phyloP scores from a whole-genome alignment of 2,329 filamentous ascomycete genomes.

The Cercospora sesami region DNA sequence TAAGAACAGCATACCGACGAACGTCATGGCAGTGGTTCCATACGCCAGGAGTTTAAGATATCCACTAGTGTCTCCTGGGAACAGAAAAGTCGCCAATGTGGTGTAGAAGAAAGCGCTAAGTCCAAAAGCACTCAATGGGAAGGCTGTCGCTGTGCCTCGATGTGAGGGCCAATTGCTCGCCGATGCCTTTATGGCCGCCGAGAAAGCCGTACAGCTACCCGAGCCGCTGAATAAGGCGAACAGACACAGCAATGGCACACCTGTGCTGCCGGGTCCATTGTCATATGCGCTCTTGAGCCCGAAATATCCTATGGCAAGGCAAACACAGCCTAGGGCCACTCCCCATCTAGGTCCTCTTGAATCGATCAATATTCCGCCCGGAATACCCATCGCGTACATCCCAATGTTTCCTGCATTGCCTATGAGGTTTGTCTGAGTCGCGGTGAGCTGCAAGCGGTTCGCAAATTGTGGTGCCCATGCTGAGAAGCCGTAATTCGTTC shows the following conservation, averaged over 20 bases:
- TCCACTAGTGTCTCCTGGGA: slow-evolving; percentile 77
- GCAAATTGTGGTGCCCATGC: slow-evolving; percentile 97
- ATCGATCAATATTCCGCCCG: slow-evolving; percentile 85
- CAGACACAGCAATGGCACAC: slow-evolving; percentile 66
- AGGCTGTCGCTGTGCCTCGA: slow-evolving; percentile 89
- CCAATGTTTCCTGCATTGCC: slow-evolving; percentile 78
- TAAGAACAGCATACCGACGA: slow-evolving; percentile 81
- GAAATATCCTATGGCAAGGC: slow-evolving; percentile 79
- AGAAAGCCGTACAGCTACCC: slow-evolving; percentile 89
- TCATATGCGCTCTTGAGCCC: slow-evolving; percentile 79
- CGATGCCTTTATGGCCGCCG: slow-evolving; percentile 77
- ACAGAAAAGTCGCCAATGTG: slow-evolving; percentile 70
- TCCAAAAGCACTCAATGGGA: slow-evolving; percentile 89
- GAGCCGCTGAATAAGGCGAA: slow-evolving; percentile 84
- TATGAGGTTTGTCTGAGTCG: slow-evolving; percentile 92
- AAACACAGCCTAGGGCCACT: slow-evolving; percentile 70
- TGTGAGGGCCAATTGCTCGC: slow-evolving; percentile 90
- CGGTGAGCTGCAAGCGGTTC: slow-evolving; percentile 77
- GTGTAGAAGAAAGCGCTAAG: slow-evolving; percentile 97
- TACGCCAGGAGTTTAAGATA: slow-evolving; percentile 78
- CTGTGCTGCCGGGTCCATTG: slow-evolving; percentile 60
- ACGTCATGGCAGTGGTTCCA: slow-evolving; percentile 74
- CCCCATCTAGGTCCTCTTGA: slow-evolving; percentile 75
- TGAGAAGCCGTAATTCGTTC: slow-evolving; percentile 85
- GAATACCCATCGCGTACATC: slow-evolving; percentile 90